Base-by-base conservation (phyloP, 495 filamentous ascomycete genomes). In the Xylaria longipes region DNA sequence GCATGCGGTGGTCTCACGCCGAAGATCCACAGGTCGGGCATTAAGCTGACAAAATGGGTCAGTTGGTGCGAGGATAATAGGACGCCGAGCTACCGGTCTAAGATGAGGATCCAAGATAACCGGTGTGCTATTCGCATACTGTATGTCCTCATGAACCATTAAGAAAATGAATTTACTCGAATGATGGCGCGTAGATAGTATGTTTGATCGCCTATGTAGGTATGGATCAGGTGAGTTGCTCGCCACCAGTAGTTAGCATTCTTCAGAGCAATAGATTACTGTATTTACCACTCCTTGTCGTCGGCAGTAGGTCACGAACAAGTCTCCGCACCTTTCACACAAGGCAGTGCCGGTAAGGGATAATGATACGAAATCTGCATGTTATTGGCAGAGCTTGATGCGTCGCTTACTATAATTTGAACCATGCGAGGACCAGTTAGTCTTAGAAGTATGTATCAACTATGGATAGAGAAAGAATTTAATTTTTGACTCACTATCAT, bases 41-140 rank as follows among this genome's bases (percentile, higher is more conserved):
- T 31, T 12, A 65, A 35, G 63, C 45, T 50, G 17, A 50, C 63
- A 52, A 22, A 37, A 50, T 45, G 4, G 63, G 33, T 52, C 63
- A 54, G 29, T 39, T 31, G 63, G 45, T 39, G 63, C 63, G 63
- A 65, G 63, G 43, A 50, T 35, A 52, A 33, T 33, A 61, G 17
- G 20, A 50, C 45, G 9, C 45, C 29, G 20, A 50, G 54, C 12
- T 45, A 33, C 46, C 6, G 45, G 31, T 22, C 39, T 66, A 27
- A 67, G 35, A 41, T 41, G 48, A 67, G n/a, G 9, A 39, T 43
- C 20, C 15, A n/a, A 43, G 5, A 63, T 43, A 43, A 63, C 60
- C 33, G 65, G 12, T 41, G 25, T 39, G 33, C 8, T 25, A 7
- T 52, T 54, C 22, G 29, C 29, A 22, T 41, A n/a, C n/a, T n/a